Base-by-base conservation (phyloP, 2,329 filamentous ascomycete species). In the Colletotrichum musicola region DNA sequence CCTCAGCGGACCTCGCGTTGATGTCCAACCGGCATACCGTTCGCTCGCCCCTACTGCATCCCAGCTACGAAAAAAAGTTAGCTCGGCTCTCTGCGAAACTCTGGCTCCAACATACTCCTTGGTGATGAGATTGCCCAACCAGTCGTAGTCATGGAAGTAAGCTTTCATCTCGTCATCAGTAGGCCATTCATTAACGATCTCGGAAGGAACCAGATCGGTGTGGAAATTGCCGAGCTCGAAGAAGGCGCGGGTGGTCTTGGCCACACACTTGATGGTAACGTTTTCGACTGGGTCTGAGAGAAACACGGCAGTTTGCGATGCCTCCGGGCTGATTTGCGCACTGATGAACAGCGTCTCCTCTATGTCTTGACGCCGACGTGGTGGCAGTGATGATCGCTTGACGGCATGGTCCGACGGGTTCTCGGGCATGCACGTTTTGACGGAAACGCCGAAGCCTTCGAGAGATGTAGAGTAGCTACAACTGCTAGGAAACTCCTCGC, bases 111-210 rank as follows among this genome's bases (percentile, higher is more conserved):
- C 64, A 18, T 47, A 70, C 68, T 56, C n/a, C 6, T 38, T 68
- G 22, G 64, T 70, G 47, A 70, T 68, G 27, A 64, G 64, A 22
- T 57, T 68, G 6, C 65, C 68, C 51, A 22, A 12, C 54, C 64
- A 69, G n/a, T 69, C 57, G 13, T 71, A 71, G 38, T 71, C 69
- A 22, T 71, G 65, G n/a, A 66, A 71, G 7, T 53, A 35, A 16
- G 58, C 56, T n/a, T 51, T n/a, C 69, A 70, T 69, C 27, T 62
- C 69, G n/a, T 64, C 61, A 22, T 64, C 53, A 9, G 51, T 9
- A 5, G 66, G 66, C 69, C 69, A 71, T 46, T 53, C 53, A 4
- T 51, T 47, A 6, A 71, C 9, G 6, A 69, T 30, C 2, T 20
- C 44, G 3, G 69, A 69, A n/a, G 66, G 53, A 12, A 27, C 40